These are phyloP conservation scores for Globisporangium spinosum DNA, from an alignment of 352 stramenopile genomes.

Conservation along the genomic window DNA sequence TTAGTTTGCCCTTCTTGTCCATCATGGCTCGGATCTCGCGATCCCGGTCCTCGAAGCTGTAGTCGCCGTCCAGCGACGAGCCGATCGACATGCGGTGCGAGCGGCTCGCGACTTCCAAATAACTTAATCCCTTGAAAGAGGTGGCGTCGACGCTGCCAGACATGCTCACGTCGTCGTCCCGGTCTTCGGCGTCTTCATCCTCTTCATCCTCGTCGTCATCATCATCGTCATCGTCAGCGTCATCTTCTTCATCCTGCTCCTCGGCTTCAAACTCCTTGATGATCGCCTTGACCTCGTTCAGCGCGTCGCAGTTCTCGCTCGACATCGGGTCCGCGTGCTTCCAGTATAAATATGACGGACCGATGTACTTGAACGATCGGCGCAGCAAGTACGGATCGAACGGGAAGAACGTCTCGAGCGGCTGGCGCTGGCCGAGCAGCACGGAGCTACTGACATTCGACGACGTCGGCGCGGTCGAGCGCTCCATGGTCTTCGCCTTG, in stretches of 20 bases:
- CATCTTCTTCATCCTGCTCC: slow-evolving; percentile 36
- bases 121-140: slow-evolving; percentile 46
- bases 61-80: slow-evolving; percentile 51
- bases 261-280: slow-evolving; percentile 56
- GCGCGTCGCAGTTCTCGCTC: slow-evolving; percentile 58
- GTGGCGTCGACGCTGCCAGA: slow-evolving; percentile 41
- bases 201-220: slow-evolving; percentile 43
- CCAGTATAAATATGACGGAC: slow-evolving; percentile 94
- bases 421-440: slow-evolving; percentile 51
- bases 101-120: slow-evolving; percentile 47
- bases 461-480: slow-evolving; percentile 44
- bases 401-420: slow-evolving; percentile 92
- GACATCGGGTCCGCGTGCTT: slow-evolving; percentile 82
- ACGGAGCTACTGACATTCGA: slow-evolving; percentile 21
- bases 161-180: slow-evolving; percentile 47
- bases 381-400: slow-evolving; percentile 97
- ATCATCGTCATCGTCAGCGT: slow-evolving; percentile 26
- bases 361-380: slow-evolving; percentile 91
- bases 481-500: slow-evolving; percentile 63
- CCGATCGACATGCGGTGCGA: slow-evolving; percentile 53
- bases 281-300: slow-evolving; percentile 59
- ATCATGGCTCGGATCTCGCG: slow-evolving; percentile 14
- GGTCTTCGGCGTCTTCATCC: slow-evolving; percentile 27
- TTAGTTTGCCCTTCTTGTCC: slow-evolving; percentile 12
- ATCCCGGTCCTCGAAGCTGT: slow-evolving; percentile 37